phyloP scores from a whole-genome alignment of 306 rosid genomes.

The Vigna nakashimae region DNA sequence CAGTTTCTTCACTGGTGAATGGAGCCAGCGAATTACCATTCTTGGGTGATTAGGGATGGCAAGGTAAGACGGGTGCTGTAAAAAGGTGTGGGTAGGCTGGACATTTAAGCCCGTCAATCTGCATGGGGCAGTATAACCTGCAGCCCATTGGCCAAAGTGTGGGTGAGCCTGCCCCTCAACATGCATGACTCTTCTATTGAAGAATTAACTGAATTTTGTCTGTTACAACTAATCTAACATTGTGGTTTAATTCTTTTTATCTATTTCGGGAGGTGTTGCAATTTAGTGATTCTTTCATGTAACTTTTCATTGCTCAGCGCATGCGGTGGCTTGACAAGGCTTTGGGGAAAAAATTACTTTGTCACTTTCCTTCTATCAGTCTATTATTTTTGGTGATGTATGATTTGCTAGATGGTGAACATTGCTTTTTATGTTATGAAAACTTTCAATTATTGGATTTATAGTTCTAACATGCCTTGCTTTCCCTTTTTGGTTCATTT shows the following conservation, averaged over 20 bases:
- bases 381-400: not conserved
- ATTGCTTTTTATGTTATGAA: not conserved
- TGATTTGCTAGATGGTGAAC: constrained; percentile 4
- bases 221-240: not conserved
- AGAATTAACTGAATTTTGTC: not conserved
- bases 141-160: too few species aligned
- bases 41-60: not conserved
- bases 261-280: not conserved
- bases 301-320: not conserved
- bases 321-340: constrained; percentile 21
- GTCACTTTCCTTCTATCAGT: not conserved
- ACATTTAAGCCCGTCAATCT: too few species aligned
- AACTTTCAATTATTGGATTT: constrained; percentile 13
- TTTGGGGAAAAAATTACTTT: not conserved
- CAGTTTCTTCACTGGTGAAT: not conserved
- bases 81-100: too few species aligned
- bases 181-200: not conserved
- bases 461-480: constrained; percentile 27
- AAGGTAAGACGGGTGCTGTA: too few species aligned
- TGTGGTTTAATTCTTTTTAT: constrained; percentile 14
- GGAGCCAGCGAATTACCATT: not conserved
- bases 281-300: constrained; percentile 1
- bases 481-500: not conserved
- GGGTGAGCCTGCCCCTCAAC: too few species aligned
- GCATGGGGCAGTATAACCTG: too few species aligned